These are phyloP conservation scores for Botryosphaeria agaves DNA, from an alignment of 2,329 filamentous ascomycete genomes.

Conservation along the genomic window DNA sequence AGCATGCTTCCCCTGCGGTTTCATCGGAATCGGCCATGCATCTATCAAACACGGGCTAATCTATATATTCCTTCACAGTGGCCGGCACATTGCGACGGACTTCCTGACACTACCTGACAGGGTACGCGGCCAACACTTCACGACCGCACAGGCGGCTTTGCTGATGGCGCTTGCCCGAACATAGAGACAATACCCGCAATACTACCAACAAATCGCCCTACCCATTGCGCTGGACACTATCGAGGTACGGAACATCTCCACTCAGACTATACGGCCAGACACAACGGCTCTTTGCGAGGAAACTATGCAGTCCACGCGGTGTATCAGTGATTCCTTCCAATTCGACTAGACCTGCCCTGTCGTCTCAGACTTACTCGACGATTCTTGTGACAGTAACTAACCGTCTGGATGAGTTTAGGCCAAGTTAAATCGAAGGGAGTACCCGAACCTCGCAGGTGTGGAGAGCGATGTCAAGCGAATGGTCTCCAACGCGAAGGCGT, in stretches of 20 bases:
- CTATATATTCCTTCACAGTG: constrained; percentile 29
- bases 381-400: constrained; percentile 1
- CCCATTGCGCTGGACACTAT: constrained; percentile 65
- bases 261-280: no score
- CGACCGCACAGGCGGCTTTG: constrained; percentile 1
- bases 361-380: no score
- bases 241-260: constrained; percentile 30
- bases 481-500: constrained; percentile 75
- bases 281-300: no score
- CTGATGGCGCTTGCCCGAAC: constrained; percentile 5
- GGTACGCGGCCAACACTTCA: constrained; percentile 16
- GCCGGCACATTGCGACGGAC: constrained; percentile 54
- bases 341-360: no score
- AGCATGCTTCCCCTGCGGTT: constrained; percentile 1
- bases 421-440: constrained; percentile 52
- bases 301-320: no score
- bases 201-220: constrained; percentile 60
- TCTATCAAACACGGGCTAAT: no score
- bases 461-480: constrained; percentile 81
- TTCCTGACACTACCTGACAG: constrained; percentile 55
- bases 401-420: constrained; percentile 14
- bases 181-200: constrained; percentile 47
- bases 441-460: constrained; percentile 52
- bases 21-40: background rate
- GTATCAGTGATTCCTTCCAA: no score